Conservation (phyloP, 2,329 filamentous ascomycete genomes). For the Fusarium sp. region DNA sequence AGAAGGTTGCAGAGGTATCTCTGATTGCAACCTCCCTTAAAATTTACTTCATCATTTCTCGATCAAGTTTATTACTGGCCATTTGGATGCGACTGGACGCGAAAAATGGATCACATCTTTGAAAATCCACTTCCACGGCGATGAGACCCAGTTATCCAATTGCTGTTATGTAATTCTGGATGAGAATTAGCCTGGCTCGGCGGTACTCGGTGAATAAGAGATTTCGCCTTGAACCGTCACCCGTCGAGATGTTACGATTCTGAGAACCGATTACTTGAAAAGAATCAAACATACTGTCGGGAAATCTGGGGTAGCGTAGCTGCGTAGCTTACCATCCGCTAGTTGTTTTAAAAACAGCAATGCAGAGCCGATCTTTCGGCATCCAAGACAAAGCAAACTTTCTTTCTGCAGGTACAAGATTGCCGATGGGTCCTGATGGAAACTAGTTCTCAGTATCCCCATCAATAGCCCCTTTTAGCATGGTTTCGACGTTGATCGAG, state of each 20-base stretch:
- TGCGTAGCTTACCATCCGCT: background rate
- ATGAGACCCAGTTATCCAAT: slow-evolving; percentile 15
- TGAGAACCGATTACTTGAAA: too few relatives aligned
- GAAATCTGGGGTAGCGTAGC: background rate
- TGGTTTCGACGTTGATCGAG: slow-evolving; percentile 8
- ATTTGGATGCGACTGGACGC: background rate
- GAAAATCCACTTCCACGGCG: background rate
- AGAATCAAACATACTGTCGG: too few relatives aligned
- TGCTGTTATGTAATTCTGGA: slow-evolving; percentile 18
- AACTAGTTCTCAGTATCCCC: background rate
- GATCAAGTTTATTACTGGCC: background rate
- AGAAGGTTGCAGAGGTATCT: too few relatives aligned
- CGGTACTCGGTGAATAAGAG: slow-evolving; percentile 9
- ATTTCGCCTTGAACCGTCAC: background rate
- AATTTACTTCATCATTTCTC: rapidly evolving
- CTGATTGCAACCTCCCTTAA: background rate
- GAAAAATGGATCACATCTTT: background rate
- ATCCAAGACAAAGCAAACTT: background rate
- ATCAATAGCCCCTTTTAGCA: slow-evolving; percentile 2
- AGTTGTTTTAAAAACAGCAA: background rate
- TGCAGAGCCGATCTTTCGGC: background rate
- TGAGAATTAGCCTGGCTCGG: slow-evolving; percentile 8
- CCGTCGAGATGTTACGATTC: too few relatives aligned
- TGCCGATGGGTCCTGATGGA: background rate
- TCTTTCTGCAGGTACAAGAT: slow-evolving; percentile 20